phyloP scores from a whole-genome alignment of 257 asterid genomes.

The Nicotiana tomentosiformis region DNA sequence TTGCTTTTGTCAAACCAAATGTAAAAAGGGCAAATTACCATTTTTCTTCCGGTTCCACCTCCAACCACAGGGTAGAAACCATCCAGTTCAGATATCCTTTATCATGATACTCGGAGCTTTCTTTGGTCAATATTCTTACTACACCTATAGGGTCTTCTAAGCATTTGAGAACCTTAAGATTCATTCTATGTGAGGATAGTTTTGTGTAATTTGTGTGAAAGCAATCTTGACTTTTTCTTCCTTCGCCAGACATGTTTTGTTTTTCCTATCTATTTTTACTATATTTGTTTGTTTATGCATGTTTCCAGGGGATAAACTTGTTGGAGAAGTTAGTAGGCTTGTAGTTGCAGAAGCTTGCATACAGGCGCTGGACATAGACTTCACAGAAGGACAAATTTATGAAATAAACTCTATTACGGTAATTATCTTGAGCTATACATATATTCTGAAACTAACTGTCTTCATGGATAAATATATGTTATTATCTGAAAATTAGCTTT shows the following conservation, averaged over 20 bases:
- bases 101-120: not conserved
- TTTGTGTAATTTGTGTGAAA: not conserved
- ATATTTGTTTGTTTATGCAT: not conserved
- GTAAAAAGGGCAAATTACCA: not conserved
- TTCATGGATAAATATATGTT: not conserved
- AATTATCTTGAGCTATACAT: conserved; percentile 7
- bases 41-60: not conserved
- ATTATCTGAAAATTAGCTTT: not conserved
- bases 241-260: not conserved
- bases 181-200: not conserved
- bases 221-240: not conserved
- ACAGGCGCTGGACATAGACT: conserved; percentile 77
- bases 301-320: conserved; percentile 78
- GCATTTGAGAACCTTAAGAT: not conserved
- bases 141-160: not conserved
- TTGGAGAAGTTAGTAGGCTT: conserved; percentile 91
- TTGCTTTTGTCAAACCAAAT: not conserved
- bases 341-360: conserved; percentile 96
- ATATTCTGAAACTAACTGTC: not conserved
- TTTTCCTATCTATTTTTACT: not conserved
- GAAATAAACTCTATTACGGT: conserved; percentile 88
- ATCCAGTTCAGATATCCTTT: not conserved
- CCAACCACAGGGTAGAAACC: not conserved
- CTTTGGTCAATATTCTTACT: not conserved
- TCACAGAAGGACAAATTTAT: conserved; percentile 67